A percentile compares a stretch with the other conserved stretches of the same genome.
Conservation (phyloP, 768 basidiomycete species). For the Galerina marginata region DNA sequence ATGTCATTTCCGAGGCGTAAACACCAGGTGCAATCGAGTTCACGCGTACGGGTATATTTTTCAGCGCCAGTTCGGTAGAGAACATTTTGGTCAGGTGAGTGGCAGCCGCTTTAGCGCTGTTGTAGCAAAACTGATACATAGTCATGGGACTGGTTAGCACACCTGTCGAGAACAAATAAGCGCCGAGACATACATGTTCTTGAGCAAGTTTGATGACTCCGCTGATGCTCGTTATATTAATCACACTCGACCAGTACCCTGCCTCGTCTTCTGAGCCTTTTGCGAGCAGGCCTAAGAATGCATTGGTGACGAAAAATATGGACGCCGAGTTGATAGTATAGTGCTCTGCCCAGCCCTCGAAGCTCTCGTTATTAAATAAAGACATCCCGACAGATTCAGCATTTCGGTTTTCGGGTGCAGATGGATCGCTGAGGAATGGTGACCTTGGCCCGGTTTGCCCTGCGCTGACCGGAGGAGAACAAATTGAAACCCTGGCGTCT, state of each 20-base stretch:
- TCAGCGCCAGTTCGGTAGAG: conserved; percentile 75
- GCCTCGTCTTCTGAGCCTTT: conserved; percentile 67
- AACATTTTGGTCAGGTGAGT: conserved; percentile 80
- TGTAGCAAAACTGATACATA: conserved; percentile 71
- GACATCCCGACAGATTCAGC: conserved; percentile 71
- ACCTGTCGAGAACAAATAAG: neutral
- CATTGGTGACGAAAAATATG: conserved; percentile 78
- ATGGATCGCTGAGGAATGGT: conserved; percentile 58
- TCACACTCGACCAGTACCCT: conserved; percentile 66
- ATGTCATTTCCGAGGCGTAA: conserved; percentile 79
- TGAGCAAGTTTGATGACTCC: conserved; percentile 74
- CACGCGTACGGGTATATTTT: conserved; percentile 70
- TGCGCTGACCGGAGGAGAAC: conserved; percentile 50
- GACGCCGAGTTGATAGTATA: conserved; percentile 76
- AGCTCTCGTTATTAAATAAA: conserved; percentile 70
- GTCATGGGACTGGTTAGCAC: neutral
- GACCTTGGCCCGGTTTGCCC: conserved; percentile 74
- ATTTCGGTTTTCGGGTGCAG: conserved; percentile 63
- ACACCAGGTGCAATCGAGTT: conserved; percentile 80
- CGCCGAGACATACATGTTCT: conserved; percentile 63
- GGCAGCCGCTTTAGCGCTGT: conserved; percentile 79
- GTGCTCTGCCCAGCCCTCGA: conserved; percentile 65
- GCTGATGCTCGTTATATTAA: conserved; percentile 82
- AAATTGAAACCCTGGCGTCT: neutral
- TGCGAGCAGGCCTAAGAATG: conserved; percentile 76